Conservation (phyloP, 2,329 filamentous ascomycete species). For the Neonectria faginata region DNA sequence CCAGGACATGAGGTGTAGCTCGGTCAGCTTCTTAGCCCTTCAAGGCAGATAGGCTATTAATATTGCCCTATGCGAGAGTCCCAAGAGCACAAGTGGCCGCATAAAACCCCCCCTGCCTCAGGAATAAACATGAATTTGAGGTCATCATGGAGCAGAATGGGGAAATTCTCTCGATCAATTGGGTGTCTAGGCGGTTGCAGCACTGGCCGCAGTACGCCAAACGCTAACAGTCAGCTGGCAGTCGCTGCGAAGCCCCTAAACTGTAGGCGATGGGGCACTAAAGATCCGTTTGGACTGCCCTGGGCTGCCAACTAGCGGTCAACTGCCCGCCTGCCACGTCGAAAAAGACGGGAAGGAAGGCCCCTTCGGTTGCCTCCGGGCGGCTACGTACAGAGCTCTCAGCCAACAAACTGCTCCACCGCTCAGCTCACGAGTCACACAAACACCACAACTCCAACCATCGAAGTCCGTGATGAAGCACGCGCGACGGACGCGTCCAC, state of each 20-base stretch:
- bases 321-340: slow-evolving; percentile 35
- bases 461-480: slow-evolving; percentile 10
- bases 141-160: slow-evolving; percentile 8
- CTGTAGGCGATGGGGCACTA: slow-evolving; percentile 1
- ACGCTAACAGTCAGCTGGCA: slow-evolving; percentile 15
- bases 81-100: neutral
- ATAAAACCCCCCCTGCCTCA: neutral
- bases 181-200: slow-evolving; percentile 9
- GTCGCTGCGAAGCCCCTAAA: slow-evolving; percentile 18
- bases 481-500: neutral
- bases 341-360: slow-evolving; percentile 21
- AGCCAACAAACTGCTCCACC: slow-evolving; percentile 37
- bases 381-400: slow-evolving; percentile 37
- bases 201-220: slow-evolving; percentile 8
- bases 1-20: neutral
- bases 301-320: slow-evolving; percentile 22
- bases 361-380: slow-evolving; percentile 38
- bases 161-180: slow-evolving; percentile 12
- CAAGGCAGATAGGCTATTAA: neutral
- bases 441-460: slow-evolving; percentile 15
- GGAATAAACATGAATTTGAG: neutral
- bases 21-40: neutral
- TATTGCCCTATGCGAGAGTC: neutral
- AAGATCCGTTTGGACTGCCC: neutral
- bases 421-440: neutral